Evolutionary conservation across 768 basidiomycete species (phyloP).

Genomic region (Cystobasidiopsis lactophilus): DNA sequence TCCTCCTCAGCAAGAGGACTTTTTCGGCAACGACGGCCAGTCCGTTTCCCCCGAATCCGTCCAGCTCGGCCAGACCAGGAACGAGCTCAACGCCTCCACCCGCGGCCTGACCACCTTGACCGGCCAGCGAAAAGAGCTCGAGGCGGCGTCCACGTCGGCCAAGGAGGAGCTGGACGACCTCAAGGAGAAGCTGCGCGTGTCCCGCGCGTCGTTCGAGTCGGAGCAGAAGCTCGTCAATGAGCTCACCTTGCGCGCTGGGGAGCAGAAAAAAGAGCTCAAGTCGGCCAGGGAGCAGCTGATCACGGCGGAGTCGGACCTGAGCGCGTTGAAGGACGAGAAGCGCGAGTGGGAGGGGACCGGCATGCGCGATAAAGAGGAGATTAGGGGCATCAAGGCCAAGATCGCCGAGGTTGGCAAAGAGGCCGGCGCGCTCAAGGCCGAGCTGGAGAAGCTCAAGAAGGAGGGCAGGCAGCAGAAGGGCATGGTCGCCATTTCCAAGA

Average conservation of each 20-base stretch:
- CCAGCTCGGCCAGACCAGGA: constrained; percentile 69
- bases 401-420: constrained; percentile 62
- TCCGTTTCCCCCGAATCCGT: constrained; percentile 23
- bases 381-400: constrained; percentile 56
- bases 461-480: constrained; percentile 94
- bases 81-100: constrained; percentile 60
- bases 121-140: constrained; percentile 42
- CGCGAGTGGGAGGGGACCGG: constrained; percentile 68
- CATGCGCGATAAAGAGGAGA: constrained; percentile 82
- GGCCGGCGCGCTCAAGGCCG: constrained; percentile 43
- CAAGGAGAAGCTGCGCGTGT: constrained; percentile 59
- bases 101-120: constrained; percentile 44
- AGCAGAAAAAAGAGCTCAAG: constrained; percentile 39
- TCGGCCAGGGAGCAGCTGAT: constrained; percentile 59
- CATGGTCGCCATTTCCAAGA: constrained; percentile 75
- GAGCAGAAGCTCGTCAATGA: constrained; percentile 36
- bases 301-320: constrained; percentile 71
- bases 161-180: constrained; percentile 53
- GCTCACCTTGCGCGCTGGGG: constrained; percentile 37
- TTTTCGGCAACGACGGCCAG: neutral
- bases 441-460: constrained; percentile 71
- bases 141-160: constrained; percentile 42
- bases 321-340: constrained; percentile 69
- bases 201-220: constrained; percentile 64
- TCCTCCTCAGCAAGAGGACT: constrained; percentile 10